A percentile compares a stretch with the other conserved stretches of the same genome.
Conservation (phyloP, 495 filamentous ascomycete species). For the Bombardia bombarda region DNA sequence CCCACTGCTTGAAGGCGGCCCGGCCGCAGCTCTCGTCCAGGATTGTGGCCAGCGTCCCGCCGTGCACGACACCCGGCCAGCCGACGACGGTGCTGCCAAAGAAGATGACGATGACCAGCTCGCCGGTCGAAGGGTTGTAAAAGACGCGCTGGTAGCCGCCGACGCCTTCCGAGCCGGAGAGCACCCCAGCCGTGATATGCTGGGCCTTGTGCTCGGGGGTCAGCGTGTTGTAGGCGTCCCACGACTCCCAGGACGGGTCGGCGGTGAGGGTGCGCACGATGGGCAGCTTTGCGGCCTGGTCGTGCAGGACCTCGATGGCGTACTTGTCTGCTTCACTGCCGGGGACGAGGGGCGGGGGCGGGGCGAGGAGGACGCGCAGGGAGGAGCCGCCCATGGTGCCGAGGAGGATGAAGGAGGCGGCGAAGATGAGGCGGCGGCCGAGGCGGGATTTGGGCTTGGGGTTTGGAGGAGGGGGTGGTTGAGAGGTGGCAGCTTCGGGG, state of each 20-base stretch:
- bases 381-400: conserved; percentile 27
- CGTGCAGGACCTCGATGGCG: conserved; percentile 22
- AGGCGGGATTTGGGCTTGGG: not conserved
- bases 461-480: not conserved
- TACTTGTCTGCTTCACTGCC: conserved; percentile 26
- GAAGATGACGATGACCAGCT: conserved; percentile 46
- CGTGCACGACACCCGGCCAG: conserved; percentile 73
- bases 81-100: conserved; percentile 57
- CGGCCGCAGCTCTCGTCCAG: conserved; percentile 59
- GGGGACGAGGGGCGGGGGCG: conserved; percentile 22
- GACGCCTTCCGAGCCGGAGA: conserved; percentile 35
- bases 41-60: conserved; percentile 62
- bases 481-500: not conserved
- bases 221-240: conserved; percentile 49
- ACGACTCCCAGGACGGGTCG: conserved; percentile 45
- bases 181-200: conserved; percentile 36
- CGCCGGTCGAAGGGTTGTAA: conserved; percentile 29
- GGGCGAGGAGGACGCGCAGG: conserved; percentile 26
- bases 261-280: conserved; percentile 45
- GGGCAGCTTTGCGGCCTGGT: conserved; percentile 34
- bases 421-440: conserved; percentile 15
- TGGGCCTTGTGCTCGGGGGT: conserved; percentile 25
- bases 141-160: conserved; percentile 44
- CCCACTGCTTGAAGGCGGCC: conserved; percentile 39
- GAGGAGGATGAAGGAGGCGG: conserved; percentile 27